phyloP scores from a whole-genome alignment of 352 stramenopile species.

The Plasmopara muralis region DNA sequence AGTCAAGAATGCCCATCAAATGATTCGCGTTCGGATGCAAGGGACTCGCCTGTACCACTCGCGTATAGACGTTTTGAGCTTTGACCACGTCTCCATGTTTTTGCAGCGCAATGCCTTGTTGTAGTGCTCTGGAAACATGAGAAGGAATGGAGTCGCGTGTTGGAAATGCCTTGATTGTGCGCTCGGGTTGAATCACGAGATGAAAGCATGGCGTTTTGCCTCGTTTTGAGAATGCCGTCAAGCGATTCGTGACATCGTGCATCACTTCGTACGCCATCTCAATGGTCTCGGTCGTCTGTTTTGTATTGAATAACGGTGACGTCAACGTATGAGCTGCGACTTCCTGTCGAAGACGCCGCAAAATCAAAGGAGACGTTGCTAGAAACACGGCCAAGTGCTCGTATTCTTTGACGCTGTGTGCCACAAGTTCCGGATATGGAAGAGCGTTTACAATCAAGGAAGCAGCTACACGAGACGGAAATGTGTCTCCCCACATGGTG shows the following conservation, averaged over 20 bases:
- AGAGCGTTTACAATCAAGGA: conserved; percentile 46
- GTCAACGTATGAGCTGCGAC: conserved; percentile 27
- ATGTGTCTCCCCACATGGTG: conserved; percentile 70
- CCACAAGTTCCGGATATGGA: conserved; percentile 24
- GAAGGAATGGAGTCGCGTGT: conserved; percentile 1
- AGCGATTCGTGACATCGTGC: conserved; percentile 42
- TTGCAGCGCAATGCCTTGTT: conserved; percentile 28
- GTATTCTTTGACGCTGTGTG: conserved; percentile 62
- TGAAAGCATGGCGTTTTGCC: conserved; percentile 22
- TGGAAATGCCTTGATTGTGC: conserved; percentile 1
- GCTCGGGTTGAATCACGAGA: conserved; percentile 33
- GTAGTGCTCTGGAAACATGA: conserved; percentile 14
- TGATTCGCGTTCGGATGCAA: conserved; percentile 37
- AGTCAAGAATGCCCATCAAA: conserved; percentile 35
- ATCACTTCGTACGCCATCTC: conserved; percentile 64
- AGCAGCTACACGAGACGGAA: conserved; percentile 64
- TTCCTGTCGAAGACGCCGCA: conserved; percentile 21
- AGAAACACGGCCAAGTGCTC: conserved; percentile 56
- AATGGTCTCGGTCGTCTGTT: conserved; percentile 44
- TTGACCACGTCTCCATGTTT: conserved; percentile 9
- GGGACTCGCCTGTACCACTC: conserved; percentile 25
- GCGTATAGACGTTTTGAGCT: conserved; percentile 36
- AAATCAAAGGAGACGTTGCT: conserved; percentile 18
- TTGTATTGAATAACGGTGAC: conserved; percentile 72
- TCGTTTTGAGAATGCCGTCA: conserved; percentile 12